These are phyloP conservation scores for Apiospora phragmitis DNA, from an alignment of 2,329 filamentous ascomycete species.

Conservation along the genomic window DNA sequence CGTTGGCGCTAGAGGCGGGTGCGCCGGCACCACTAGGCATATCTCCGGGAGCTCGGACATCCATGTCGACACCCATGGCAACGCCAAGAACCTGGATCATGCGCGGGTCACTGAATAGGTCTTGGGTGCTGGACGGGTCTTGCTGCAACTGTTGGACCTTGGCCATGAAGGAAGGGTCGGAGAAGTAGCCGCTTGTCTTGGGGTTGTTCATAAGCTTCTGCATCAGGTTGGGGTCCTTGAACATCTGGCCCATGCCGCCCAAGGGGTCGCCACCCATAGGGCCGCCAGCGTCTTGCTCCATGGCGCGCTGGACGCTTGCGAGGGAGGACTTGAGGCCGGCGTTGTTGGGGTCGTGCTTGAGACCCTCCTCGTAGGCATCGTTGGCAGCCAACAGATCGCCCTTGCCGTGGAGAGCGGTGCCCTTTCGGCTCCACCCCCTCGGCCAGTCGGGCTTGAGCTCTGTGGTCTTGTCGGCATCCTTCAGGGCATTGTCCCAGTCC, in stretches of 20 bases:
- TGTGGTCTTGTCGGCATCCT: constrained; percentile 90
- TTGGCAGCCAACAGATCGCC: constrained; percentile 83
- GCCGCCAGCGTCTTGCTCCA: constrained; percentile 68
- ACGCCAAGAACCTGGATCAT: constrained; percentile 95
- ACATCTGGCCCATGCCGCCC: constrained; percentile 85
- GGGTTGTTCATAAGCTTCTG: constrained; percentile 92
- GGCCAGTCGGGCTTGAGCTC: constrained; percentile 97
- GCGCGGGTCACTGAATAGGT: constrained; percentile 83
- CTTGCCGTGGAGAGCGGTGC: constrained; percentile 83
- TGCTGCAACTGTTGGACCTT: constrained; percentile 81
- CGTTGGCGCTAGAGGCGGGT: constrained; percentile 34
- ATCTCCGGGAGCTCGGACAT: constrained; percentile 50
- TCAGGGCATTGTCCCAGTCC: constrained; percentile 80
- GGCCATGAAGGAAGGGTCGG: constrained; percentile 83
- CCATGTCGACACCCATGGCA: constrained; percentile 90
- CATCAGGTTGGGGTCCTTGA: constrained; percentile 87
- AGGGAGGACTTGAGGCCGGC: constrained; percentile 90
- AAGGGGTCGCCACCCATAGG: constrained; percentile 60
- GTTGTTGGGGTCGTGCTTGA: constrained; percentile 90
- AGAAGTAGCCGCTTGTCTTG: constrained; percentile 81
- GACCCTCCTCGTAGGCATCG: constrained; percentile 91
- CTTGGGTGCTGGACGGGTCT: constrained; percentile 77
- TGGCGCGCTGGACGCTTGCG: constrained; percentile 81
- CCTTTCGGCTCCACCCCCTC: constrained; percentile 94
- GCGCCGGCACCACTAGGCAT: constrained; percentile 28